Base-by-base conservation (phyloP, 2,329 filamentous ascomycete genomes). In the Aspergillus novofumigatus region DNA sequence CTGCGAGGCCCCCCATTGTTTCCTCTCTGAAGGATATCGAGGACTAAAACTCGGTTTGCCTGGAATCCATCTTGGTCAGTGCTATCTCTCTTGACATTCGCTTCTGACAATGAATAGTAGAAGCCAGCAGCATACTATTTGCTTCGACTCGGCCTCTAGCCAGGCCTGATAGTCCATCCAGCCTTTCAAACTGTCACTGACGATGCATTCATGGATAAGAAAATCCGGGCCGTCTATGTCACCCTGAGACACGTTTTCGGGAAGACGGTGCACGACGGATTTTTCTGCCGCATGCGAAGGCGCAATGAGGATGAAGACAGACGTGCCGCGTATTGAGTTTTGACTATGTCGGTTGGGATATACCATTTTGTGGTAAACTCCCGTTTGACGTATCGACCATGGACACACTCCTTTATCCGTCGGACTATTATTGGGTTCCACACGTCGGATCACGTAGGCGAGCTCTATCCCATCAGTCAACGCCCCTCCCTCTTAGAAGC, bases 381-480 rank as follows among this genome's bases (percentile, higher is more conserved):
- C 59, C 11, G 59, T 60, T 51, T 62, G 59, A 11, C 58, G 58
- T 38, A 62, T 60, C 5, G 59, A 60, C 58, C 59, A 62, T 20
- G 58, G 59, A 21, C 42, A 53, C 25, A 50, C 41, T 17, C 49
- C 49, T 10, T 51, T n/a, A 4, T 49, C 41, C 8, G 25, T 42
- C 10, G 26, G 4, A 10, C 26, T 49, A 51, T 51, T 58, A 23
- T 62, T 58, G 25, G 17, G 45, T 38, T 62, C 58, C 9, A 55
- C 58, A 11, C 59, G 54, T 14, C 58, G 55, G 11, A 62, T 54
- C 47, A 62, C 59, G 29, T 62, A 62, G 14, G 58, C 41, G 17
- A 59, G 26, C 23, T 60, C 58, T 58, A 17, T 25, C 21, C 9
- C 20, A n/a, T 42, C 48, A 52, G 32, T 54, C 38, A 59, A 51